Percentiles rank a stretch among this genome's conserved stretches.
Conservation (phyloP, 257 asterid species). For the Nyctanthes arbortristis region DNA sequence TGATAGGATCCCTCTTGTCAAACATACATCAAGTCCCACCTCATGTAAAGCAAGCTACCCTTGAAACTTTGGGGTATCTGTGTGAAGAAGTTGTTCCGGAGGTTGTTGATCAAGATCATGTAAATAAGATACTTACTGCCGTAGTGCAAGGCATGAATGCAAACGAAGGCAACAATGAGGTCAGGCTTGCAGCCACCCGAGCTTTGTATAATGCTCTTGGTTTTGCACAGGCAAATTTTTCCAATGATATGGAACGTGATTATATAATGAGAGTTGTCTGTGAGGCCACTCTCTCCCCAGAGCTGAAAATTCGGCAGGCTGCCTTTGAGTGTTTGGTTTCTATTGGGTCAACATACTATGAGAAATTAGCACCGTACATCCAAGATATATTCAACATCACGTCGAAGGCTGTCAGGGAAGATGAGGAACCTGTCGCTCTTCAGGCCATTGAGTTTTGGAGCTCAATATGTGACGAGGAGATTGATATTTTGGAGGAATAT, state of each 20-base stretch:
- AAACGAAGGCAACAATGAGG: slow-evolving; percentile 59
- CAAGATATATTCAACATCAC: slow-evolving; percentile 73
- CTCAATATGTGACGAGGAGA: slow-evolving; percentile 79
- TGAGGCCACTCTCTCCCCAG: slow-evolving; percentile 80
- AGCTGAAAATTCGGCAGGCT: slow-evolving; percentile 76
- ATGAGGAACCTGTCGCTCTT: slow-evolving; percentile 79
- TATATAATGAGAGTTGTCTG: slow-evolving; percentile 85
- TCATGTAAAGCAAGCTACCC: slow-evolving; percentile 79
- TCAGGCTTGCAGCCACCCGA: slow-evolving; percentile 77
- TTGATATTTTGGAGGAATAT: slow-evolving; percentile 71
- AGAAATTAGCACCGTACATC: slow-evolving; percentile 69
- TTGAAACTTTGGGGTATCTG: slow-evolving; percentile 76
- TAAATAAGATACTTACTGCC: slow-evolving; percentile 78
- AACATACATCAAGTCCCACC: slow-evolving; percentile 74
- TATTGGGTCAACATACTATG: slow-evolving; percentile 75
- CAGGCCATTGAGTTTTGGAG: slow-evolving; percentile 88
- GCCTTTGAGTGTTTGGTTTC: slow-evolving; percentile 84
- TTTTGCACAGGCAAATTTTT: slow-evolving; percentile 81
- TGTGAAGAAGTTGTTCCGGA: slow-evolving; percentile 87
- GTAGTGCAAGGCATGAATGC: slow-evolving; percentile 90
- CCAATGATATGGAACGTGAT: slow-evolving; percentile 81
- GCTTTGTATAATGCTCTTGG: slow-evolving; percentile 82
- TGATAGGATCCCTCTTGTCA: slow-evolving; percentile 67
- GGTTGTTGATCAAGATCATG: slow-evolving; percentile 79
- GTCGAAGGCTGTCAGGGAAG: slow-evolving; percentile 71